These are phyloP conservation scores for Aureoboletus auriporus DNA, from an alignment of 768 basidiomycete genomes.

Conservation along the genomic window DNA sequence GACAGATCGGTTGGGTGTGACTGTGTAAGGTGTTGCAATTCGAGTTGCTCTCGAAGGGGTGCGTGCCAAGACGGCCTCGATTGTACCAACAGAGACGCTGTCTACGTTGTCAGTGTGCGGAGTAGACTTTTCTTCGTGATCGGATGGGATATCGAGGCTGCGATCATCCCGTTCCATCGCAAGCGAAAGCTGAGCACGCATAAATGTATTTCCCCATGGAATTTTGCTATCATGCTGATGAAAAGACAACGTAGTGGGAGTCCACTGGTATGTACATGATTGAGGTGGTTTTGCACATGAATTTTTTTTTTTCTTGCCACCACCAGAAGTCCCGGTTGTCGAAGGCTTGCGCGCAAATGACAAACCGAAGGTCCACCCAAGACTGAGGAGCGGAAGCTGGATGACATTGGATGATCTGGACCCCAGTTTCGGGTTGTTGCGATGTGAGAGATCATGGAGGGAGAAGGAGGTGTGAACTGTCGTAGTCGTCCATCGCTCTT, in stretches of 20 bases:
- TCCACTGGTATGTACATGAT: not conserved
- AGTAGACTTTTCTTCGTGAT: too few relatives aligned
- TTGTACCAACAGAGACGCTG: not conserved
- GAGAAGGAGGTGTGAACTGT: conserved; percentile 5
- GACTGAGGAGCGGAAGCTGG: conserved; percentile 6
- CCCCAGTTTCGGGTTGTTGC: too few relatives aligned
- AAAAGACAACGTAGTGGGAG: conserved; percentile 7
- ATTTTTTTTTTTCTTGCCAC: too few relatives aligned
- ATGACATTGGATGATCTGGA: not conserved
- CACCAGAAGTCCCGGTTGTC: too few relatives aligned
- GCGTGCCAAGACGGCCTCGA: conserved; percentile 1
- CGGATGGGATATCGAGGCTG: too few relatives aligned
- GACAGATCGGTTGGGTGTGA: not conserved
- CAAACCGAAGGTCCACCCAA: conserved; percentile 17
- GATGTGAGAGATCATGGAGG: too few relatives aligned
- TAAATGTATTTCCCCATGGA: conserved; percentile 11
- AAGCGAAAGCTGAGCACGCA: conserved; percentile 10
- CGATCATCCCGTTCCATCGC: not conserved
- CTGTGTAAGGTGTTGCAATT: not conserved
- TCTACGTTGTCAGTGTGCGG: not conserved
- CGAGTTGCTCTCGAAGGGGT: not conserved
- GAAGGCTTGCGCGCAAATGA: conserved; percentile 3
- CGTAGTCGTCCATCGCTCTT: conserved; percentile 15
- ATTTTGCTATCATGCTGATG: not conserved
- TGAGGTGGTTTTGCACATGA: too few relatives aligned